Base-by-base conservation (phyloP, 495 filamentous ascomycete species). In the Penicillium roqueforti region DNA sequence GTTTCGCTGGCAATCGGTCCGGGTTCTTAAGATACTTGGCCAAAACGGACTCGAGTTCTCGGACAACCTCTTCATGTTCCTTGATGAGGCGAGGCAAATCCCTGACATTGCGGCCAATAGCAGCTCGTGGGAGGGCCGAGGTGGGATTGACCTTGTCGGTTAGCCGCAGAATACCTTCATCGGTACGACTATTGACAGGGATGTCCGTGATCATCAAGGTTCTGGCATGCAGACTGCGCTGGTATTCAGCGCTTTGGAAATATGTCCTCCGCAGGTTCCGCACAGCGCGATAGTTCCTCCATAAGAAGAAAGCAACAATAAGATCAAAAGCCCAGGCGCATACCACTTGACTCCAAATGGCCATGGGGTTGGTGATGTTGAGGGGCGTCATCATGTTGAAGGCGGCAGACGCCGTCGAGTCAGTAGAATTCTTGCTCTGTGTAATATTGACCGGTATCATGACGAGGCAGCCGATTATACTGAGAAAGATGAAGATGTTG, bases 151-250 rank as follows among this genome's bases (percentile, higher is more conserved):
- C 78, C 39, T 80, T 70, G 48, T 95, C 90, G 36, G 86, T 88
- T 37, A 97, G 77, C 55, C 83, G 79, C 51, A 91, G 76, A 53
- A 98, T 84, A 13, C 93, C 93, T 67, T 95, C 91, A 66, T 97
- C 91, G 1, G 84, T 86, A 22, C 88, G 75, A 26, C 80, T 77
- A 4, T 80, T 77, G 34, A 78, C 79, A 8, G 92, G 90, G 46
- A 98, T 85, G 72, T 96, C 87, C 39, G 88, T 93, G 47, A 98
- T 71, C 86, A 98, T 92, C 61, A 98, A 70, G 2, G 92, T 97
- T 54, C 95, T 80, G 5, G 95, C 83, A 69, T 96, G 91, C 47
- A 97, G 72, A 68, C 91, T 95, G 37, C 80, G 78, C 68, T 95
- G 87, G 60, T 97, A 98, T 31, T 97, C 95, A 6, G 88, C 79